Base-by-base conservation (phyloP, 163 green algal genomes). In the Dunaliella salina region DNA sequence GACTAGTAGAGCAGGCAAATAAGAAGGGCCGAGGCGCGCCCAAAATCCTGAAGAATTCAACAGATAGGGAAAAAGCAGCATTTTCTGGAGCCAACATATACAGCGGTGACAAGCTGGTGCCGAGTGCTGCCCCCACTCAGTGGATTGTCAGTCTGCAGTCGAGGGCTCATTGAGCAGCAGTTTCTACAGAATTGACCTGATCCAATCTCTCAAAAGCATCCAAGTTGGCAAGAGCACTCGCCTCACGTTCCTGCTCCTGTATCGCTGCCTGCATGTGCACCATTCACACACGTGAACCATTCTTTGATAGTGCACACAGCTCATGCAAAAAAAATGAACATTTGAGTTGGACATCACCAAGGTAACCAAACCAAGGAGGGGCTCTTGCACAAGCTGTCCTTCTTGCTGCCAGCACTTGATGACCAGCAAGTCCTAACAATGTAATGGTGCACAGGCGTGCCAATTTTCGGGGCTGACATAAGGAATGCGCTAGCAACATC, bases 201-300 rank as follows among this genome's bases (percentile, higher is more conserved):
- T 40, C 30, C 1, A 20, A 3, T 18, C n/a, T 81, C 22, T 81
- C 32, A 46, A n/a, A 81, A 25, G 30, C 75, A 81, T 46, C 30
- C 30, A 40, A 81, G 22, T 34, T 81, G n/a, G 75, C 75, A 57
- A 96, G 86, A 40, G 89, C 93, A 33, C 82, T 80, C 83, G 91
- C 91, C 89, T 97, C 94, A 32, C 91, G 83, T 57, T 95, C 85
- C 90, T 97, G 93, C 88, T 96, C 94, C 80, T 87, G 90, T 25
- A 96, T 95, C 50, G 94, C 93, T 22, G 85, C 88, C 86, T 85
- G 40, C 40, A 88, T 29, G 30, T 63, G 0, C 50, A 45, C 1
- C 45, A 12, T 45, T 45, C 1, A 29, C 33, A 71, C 26, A 32
- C 5, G 33, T 59, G 11, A 25, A 57, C 4, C 29, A 83, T 32